These are phyloP conservation scores for Aegle marmelos DNA, from an alignment of 345 rosid genomes.

Conservation along the genomic window DNA sequence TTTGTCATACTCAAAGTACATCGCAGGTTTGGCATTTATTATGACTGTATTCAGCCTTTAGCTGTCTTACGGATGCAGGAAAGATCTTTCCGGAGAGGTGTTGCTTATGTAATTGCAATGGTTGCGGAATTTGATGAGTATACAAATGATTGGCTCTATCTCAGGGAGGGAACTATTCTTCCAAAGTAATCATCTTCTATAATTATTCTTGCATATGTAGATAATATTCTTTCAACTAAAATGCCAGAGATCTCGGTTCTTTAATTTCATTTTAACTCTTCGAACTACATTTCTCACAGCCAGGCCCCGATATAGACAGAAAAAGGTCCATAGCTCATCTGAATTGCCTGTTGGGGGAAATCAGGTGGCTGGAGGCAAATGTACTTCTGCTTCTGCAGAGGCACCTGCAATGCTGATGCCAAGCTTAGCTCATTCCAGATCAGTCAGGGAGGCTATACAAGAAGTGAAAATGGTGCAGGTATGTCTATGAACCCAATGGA, in stretches of 20 bases:
- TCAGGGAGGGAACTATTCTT: slow-evolving; percentile 77
- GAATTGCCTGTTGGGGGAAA: slow-evolving; percentile 52
- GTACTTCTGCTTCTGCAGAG: slow-evolving; percentile 32
- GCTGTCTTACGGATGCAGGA: slow-evolving; percentile 46
- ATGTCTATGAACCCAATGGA: background rate
- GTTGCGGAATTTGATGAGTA: slow-evolving; percentile 89
- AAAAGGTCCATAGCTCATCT: slow-evolving; percentile 37
- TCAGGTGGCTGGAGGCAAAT: slow-evolving; percentile 30
- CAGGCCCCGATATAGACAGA: slow-evolving; percentile 73
- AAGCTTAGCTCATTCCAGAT: slow-evolving; percentile 61
- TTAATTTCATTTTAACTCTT: slow-evolving; percentile 17
- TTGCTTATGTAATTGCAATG: slow-evolving; percentile 84
- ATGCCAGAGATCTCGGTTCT: background rate
- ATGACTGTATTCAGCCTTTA: background rate
- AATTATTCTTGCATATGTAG: background rate
- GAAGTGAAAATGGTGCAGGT: slow-evolving; percentile 92
- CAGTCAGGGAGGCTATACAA: slow-evolving; percentile 75
- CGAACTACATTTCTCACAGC: slow-evolving; percentile 27
- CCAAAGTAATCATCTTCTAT: slow-evolving; percentile 55
- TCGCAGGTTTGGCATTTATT: background rate
- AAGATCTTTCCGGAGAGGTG: slow-evolving; percentile 69
- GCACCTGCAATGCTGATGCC: slow-evolving; percentile 75
- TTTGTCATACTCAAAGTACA: slow-evolving; percentile 6
- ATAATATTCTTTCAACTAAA: background rate
- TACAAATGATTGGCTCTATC: slow-evolving; percentile 83